phyloP scores from a whole-genome alignment of 495 filamentous ascomycete genomes.

The Neurospora tetraspora region DNA sequence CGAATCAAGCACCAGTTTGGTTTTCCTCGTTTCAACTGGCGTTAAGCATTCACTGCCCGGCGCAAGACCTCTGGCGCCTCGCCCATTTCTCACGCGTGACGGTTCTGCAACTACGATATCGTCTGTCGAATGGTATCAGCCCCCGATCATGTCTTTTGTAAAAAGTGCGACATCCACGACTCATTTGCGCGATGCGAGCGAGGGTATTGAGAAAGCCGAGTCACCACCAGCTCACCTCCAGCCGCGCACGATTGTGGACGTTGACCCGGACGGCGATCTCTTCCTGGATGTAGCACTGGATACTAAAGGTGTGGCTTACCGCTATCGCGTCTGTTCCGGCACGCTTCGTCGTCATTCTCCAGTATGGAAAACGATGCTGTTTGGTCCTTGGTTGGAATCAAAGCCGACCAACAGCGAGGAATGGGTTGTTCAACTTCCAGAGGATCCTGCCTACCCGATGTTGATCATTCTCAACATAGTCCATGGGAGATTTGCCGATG shows the following conservation, averaged over 20 bases:
- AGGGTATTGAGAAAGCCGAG: not conserved
- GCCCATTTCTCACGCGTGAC: too few relatives aligned
- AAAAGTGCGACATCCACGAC: not conserved
- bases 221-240: not conserved
- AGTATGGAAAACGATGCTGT: slow-evolving; percentile 21
- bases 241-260: not conserved
- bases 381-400: slow-evolving; percentile 16
- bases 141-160: not conserved
- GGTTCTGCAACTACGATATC: not conserved
- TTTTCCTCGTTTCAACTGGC: too few relatives aligned
- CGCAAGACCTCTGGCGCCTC: too few relatives aligned
- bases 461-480: slow-evolving; percentile 10
- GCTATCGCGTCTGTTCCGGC: slow-evolving; percentile 20
- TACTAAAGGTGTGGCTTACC: too few relatives aligned
- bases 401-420: slow-evolving; percentile 7
- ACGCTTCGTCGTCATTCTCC: slow-evolving; percentile 11
- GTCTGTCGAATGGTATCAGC: not conserved
- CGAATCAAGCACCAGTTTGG: too few relatives aligned
- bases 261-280: not conserved
- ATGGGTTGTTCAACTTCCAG: slow-evolving; percentile 19
- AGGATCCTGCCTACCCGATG: slow-evolving; percentile 3
- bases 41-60: too few relatives aligned
- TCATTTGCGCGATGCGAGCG: not conserved
- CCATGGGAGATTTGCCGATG: slow-evolving; percentile 11
- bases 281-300: not conserved